Conservation (phyloP, 108 stramenopile genomes). For the Cyclotella baltica region DNA sequence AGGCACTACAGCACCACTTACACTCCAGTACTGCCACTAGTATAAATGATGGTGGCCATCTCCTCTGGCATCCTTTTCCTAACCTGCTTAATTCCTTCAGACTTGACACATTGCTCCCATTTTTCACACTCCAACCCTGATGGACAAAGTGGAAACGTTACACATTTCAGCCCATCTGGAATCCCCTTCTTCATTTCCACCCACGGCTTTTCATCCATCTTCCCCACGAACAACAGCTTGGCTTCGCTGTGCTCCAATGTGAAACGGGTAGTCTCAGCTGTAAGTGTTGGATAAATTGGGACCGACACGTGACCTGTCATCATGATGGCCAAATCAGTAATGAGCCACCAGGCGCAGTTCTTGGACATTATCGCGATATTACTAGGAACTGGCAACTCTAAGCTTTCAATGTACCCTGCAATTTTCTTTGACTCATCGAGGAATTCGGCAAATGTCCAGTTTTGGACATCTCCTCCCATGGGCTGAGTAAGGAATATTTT, state of each 20-base stretch:
- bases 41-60: slow-evolving; percentile 87
- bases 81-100: slow-evolving; percentile 48
- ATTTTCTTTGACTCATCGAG: slow-evolving; percentile 73
- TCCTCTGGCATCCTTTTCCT: slow-evolving; percentile 70
- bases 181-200: slow-evolving; percentile 78
- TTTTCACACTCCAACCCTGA: slow-evolving; percentile 51
- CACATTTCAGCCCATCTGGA: slow-evolving; percentile 56
- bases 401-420: slow-evolving; percentile 70
- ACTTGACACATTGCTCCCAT: slow-evolving; percentile 68
- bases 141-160: slow-evolving; percentile 83
- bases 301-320: slow-evolving; percentile 75
- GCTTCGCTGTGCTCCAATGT: slow-evolving; percentile 81
- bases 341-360: slow-evolving; percentile 85
- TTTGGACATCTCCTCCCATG: slow-evolving; percentile 63
- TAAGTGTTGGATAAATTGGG: slow-evolving; percentile 77
- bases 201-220: slow-evolving; percentile 80
- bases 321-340: slow-evolving; percentile 81
- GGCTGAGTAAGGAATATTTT: slow-evolving; percentile 73
- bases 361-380: slow-evolving; percentile 81
- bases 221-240: slow-evolving; percentile 80
- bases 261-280: slow-evolving; percentile 70
- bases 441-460: slow-evolving; percentile 69
- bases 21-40: slow-evolving; percentile 81
- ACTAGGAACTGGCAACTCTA: slow-evolving; percentile 42
- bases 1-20: no score